Conservation (phyloP, 2,329 filamentous ascomycete species). For the Aspergillus ochraceus region DNA sequence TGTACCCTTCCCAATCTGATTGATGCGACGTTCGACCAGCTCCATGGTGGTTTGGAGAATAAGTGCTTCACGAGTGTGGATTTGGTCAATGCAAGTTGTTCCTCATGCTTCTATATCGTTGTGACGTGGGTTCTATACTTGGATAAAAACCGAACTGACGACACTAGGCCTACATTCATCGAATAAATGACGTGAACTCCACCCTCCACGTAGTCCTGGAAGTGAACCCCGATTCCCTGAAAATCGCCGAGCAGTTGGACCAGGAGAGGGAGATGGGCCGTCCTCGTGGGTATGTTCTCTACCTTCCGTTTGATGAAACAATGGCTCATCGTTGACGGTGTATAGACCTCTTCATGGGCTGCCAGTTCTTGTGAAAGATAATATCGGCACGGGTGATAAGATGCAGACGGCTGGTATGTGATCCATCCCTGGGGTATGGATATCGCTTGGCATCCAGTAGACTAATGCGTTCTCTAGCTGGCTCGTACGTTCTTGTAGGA, state of each 20-base stretch:
- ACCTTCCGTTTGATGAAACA: not conserved
- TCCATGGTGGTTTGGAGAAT: slow-evolving; percentile 50
- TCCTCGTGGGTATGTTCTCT: slow-evolving; percentile 41
- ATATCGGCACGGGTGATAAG: slow-evolving; percentile 62
- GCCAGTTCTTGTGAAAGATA: slow-evolving; percentile 67
- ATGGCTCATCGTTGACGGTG: not conserved
- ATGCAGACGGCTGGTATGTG: slow-evolving; percentile 59
- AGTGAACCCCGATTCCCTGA: slow-evolving; percentile 56
- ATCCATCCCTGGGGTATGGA: not conserved
- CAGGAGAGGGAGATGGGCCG: slow-evolving; percentile 49
- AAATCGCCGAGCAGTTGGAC: slow-evolving; percentile 52
- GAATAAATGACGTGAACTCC: slow-evolving; percentile 55
- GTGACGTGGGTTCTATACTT: no score
- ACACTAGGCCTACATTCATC: slow-evolving; percentile 49
- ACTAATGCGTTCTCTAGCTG: slow-evolving; percentile 40
- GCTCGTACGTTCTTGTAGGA: slow-evolving; percentile 63
- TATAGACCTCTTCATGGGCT: slow-evolving; percentile 57
- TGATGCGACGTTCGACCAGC: slow-evolving; percentile 53
- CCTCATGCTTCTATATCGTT: not conserved
- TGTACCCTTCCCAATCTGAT: slow-evolving; percentile 43
- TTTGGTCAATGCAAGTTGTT: slow-evolving; percentile 46
- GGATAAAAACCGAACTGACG: not conserved
- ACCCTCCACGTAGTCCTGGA: slow-evolving; percentile 55
- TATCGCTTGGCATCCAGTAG: not conserved
- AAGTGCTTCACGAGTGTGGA: slow-evolving; percentile 59